Evolutionary conservation across 2,329 filamentous ascomycete genomes (phyloP).

Genomic region (Penicillium sp.): DNA sequence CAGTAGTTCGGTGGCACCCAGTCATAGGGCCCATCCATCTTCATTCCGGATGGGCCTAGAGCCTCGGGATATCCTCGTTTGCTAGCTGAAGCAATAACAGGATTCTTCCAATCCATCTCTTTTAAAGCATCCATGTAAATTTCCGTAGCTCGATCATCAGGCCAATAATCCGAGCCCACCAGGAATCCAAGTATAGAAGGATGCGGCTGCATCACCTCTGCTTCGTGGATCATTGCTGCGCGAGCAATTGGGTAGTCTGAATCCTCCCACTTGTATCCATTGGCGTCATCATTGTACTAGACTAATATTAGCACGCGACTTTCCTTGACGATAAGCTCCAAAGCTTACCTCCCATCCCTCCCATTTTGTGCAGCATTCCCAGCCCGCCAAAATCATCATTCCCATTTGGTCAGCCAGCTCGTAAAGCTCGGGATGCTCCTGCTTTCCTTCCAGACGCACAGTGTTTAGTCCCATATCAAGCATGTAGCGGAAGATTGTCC

Average conservation of each 20-base stretch:
- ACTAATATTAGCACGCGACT: not conserved
- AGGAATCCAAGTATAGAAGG: slow-evolving; percentile 63
- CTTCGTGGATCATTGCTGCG: slow-evolving; percentile 63
- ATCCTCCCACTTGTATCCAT: slow-evolving; percentile 53
- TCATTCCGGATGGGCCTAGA: slow-evolving; percentile 64
- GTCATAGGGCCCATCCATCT: slow-evolving; percentile 70
- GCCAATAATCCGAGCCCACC: slow-evolving; percentile 67
- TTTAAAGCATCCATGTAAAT: slow-evolving; percentile 59
- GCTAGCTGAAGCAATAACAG: slow-evolving; percentile 62
- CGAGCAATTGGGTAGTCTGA: slow-evolving; percentile 61
- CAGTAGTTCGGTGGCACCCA: slow-evolving; percentile 70
- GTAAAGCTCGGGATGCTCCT: slow-evolving; percentile 66
- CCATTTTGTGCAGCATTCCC: slow-evolving; percentile 73
- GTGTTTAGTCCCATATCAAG: slow-evolving; percentile 68
- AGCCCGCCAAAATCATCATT: slow-evolving; percentile 65
- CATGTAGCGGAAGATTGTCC: slow-evolving; percentile 56
- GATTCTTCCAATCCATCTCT: slow-evolving; percentile 59
- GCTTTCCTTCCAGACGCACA: slow-evolving; percentile 66
- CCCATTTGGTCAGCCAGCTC: slow-evolving; percentile 63
- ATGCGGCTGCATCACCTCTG: slow-evolving; percentile 62
- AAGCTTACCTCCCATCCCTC: slow-evolving; percentile 60
- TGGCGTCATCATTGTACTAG: slow-evolving; percentile 60
- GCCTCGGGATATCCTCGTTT: slow-evolving; percentile 58
- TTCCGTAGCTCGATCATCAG: slow-evolving; percentile 59
- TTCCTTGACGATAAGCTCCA: too few relatives aligned